Base-by-base conservation (phyloP, 768 basidiomycete genomes). In the Clitopilus hobsonii region DNA sequence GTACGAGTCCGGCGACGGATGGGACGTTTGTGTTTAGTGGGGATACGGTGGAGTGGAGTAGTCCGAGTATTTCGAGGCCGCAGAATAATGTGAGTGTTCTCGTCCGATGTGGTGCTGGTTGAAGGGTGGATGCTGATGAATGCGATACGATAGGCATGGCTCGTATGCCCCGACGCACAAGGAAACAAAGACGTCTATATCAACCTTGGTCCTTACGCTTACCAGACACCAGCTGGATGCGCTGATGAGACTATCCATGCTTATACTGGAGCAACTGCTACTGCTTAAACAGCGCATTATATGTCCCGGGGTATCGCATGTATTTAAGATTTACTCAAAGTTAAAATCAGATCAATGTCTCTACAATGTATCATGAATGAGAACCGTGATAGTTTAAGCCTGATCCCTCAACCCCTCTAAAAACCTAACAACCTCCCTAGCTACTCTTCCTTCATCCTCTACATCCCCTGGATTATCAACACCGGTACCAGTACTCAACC, bases 211-310 rank as follows among this genome's bases (percentile, higher is more conserved):
- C 63, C 76, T 11, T 83, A 82, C 59, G 68, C 61, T 26, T 84
- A 82, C 63, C 65, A 73, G 66, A 85, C 84, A 0, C 83, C 84
- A 2, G 67, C 82, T 49, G 83, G 83, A 14, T 83, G 81, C 60
- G 77, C 80, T 2, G 82, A 83, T 60, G 72, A 83, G 66, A 84
- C 82, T 0, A 78, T 85, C 58, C 78, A 84, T 60, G 82, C 79
- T 4, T 85, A 83, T 65, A 84, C 81, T 3, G 82, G 81, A 7
- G 64, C 79, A 6, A 79, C 75, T 20, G 74, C 79, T 16, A 71
- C 69, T 14, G 61, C 71, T 20, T 69, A 52, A 59, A 32, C 32
- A 36, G 32, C 13, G 32, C 8, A 4, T 4, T n/a, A n/a, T 36
- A 36, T 11, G 2, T 36, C 4, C 32, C n/a, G n/a, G 3, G 32